These are phyloP conservation scores for Blastosporella zonata DNA, from an alignment of 1,284 basidiomycete species.

Conservation along the genomic window DNA sequence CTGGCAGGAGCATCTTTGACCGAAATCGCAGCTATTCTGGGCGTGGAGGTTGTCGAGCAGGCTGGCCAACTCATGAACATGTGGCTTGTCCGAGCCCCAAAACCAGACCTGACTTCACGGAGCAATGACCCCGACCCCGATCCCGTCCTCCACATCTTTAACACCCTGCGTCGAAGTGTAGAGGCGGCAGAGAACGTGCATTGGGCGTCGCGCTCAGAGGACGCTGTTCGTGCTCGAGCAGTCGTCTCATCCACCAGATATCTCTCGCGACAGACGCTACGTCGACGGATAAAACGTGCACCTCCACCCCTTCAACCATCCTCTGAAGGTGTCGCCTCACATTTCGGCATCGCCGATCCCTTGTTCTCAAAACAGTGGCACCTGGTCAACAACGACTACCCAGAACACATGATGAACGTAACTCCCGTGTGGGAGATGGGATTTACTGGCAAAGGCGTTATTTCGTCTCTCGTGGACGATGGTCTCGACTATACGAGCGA, in stretches of 20 bases:
- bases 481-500: conserved; percentile 89
- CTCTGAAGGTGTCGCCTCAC: conserved; percentile 51
- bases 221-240: conserved; percentile 36
- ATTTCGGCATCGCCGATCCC: conserved; percentile 82
- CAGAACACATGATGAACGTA: conserved; percentile 83
- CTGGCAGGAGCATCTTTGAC: conserved; percentile 48
- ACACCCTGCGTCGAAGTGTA: conserved; percentile 42
- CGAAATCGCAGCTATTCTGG: conserved; percentile 77
- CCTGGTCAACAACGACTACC: conserved; percentile 66
- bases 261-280: conserved; percentile 56
- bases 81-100: conserved; percentile 79
- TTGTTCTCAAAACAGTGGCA: conserved; percentile 81
- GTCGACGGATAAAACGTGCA: conserved; percentile 66
- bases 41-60: conserved; percentile 84
- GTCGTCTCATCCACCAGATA: conserved; percentile 55
- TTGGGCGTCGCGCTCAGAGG: conserved; percentile 37
- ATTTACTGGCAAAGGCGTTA: conserved; percentile 83
- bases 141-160: conserved; percentile 50
- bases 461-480: conserved; percentile 92
- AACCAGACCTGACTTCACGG: conserved; percentile 33
- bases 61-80: conserved; percentile 82
- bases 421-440: conserved; percentile 85
- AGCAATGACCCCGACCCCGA: conserved; percentile 47
- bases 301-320: conserved; percentile 50
- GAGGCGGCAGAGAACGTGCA: conserved; percentile 22